Conservation (phyloP, 2,329 filamentous ascomycete species). For the Pseudocercospora cruenta region DNA sequence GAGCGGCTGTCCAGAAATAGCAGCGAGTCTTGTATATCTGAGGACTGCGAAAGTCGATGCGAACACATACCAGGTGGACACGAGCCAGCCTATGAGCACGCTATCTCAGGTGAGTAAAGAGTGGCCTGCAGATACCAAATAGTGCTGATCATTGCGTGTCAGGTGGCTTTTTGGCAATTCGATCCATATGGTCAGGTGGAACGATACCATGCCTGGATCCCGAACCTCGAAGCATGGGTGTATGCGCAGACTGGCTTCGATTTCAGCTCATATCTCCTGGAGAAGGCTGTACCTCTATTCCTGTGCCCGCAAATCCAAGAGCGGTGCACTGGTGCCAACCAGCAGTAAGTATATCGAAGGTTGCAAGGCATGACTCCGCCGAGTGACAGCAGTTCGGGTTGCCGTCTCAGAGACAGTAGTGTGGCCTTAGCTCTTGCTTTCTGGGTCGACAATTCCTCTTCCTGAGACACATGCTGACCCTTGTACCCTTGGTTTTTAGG, state of each 20-base stretch:
- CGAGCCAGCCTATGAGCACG: slow-evolving; percentile 13
- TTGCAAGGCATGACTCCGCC: too few relatives aligned
- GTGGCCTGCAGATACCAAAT: too few relatives aligned
- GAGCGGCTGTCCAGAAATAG: slow-evolving; percentile 26
- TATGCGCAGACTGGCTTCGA: slow-evolving; percentile 31
- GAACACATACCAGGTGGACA: slow-evolving; percentile 18
- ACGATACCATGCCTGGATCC: slow-evolving; percentile 51
- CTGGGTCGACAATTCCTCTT: too few relatives aligned
- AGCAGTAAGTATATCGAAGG: slow-evolving; percentile 25
- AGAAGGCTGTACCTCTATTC: slow-evolving; percentile 38
- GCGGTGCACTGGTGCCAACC: slow-evolving; percentile 43
- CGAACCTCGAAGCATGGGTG: slow-evolving; percentile 47
- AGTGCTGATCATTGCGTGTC: neutral
- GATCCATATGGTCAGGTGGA: slow-evolving; percentile 48
- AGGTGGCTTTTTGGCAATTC: slow-evolving; percentile 53
- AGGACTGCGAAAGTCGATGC: slow-evolving; percentile 20
- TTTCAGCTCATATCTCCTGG: slow-evolving; percentile 35
- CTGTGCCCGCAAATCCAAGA: slow-evolving; percentile 44
- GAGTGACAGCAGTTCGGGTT: too few relatives aligned
- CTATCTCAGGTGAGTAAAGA: slow-evolving; percentile 26
- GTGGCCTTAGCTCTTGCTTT: too few relatives aligned
- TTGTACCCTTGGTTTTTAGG: neutral
- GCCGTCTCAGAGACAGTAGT: too few relatives aligned
- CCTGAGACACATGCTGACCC: too few relatives aligned
- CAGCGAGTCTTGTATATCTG: slow-evolving; percentile 29